Base-by-base conservation (phyloP, 2,329 filamentous ascomycete genomes). In the Thermochaetoides dissita region DNA sequence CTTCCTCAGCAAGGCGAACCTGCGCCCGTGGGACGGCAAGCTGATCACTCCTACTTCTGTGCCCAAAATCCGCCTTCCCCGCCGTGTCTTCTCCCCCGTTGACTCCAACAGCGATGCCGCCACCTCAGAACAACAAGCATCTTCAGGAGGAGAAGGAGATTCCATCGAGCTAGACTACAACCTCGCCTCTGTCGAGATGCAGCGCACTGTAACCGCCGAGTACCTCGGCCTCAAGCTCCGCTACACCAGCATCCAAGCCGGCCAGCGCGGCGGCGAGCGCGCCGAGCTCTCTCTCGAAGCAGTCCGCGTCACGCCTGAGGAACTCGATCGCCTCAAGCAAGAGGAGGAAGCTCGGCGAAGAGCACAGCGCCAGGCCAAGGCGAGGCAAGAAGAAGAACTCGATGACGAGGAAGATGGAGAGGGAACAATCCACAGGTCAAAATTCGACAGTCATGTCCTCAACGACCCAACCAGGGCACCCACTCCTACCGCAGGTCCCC, bases 111-210 rank as follows among this genome's bases (percentile, higher is more conserved):
- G 12, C 12, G 9, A 24, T 34, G 8, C 6, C 29, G 10, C 10
- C 35, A 9, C 30, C 30, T 8, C 36, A 24, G 36, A n/a, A 29
- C 12, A 24, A 7, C 30, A 17, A n/a, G 31, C 31, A 9, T 33
- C 31, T 17, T 24, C 17, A 24, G 17, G 17, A 24, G 17, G 5
- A 24, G 17, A 30, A 3, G 34, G 42, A 35, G 44, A 51, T 10
- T 11, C 17, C 5, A 43, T 50, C 37, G 17, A 43, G 10, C 11
- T 56, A 6, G 47, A 54, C 41, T 68, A 68, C 56, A 46, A 62
- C 10, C 73, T 75, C 53, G 60, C 63, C 38, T 70, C 71, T 7
- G 59, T 74, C 2, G 71, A 77, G 50, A 59, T 76, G 34, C 69
- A 67, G 37, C 68, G 69, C 44, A 56, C 60, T 24, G 56, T 68